A percentile compares a stretch with the other conserved stretches of the same genome.
Evolutionary conservation across 345 rosid species (phyloP).

Genomic region (Stellera chamaejasme): DNA sequence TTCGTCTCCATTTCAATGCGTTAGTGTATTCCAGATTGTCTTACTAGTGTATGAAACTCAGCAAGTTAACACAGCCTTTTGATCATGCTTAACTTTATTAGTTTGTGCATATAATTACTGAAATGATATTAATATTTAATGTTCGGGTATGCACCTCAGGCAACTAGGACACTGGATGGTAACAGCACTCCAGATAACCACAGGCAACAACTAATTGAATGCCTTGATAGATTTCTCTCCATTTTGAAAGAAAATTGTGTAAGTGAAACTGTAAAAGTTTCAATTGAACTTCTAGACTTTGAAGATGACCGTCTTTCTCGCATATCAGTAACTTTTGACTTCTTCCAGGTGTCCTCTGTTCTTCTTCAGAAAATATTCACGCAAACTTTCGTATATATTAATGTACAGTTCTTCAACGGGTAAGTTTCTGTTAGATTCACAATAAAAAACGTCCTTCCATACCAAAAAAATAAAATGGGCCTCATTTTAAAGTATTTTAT

Average conservation of each 20-base stretch:
- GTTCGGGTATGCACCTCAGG: conserved; percentile 23
- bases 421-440: conserved; percentile 6
- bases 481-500: too few species aligned
- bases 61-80: too few species aligned
- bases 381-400: conserved; percentile 61
- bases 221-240: conserved; percentile 41
- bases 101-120: neutral
- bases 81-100: too few species aligned
- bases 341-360: conserved; percentile 65
- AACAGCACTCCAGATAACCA: conserved; percentile 35
- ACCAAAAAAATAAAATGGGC: too few species aligned
- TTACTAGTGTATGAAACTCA: too few species aligned
- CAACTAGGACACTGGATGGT: conserved; percentile 31
- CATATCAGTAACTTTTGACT: conserved; percentile 8
- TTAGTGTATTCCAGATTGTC: too few species aligned
- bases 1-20: too few species aligned
- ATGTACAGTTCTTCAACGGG: conserved; percentile 71
- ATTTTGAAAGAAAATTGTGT: conserved; percentile 64
- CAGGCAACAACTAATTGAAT: conserved; percentile 52
- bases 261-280: conserved; percentile 14
- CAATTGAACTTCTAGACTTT: neutral
- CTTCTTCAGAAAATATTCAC: conserved; percentile 58
- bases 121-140: neutral
- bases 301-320: conserved; percentile 1
- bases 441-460: too few species aligned